A percentile compares a stretch with the other conserved stretches of the same genome.
These are phyloP conservation scores for Fusarium brachygibbosum DNA, from an alignment of 2,329 filamentous ascomycete genomes.

Conservation along the genomic window DNA sequence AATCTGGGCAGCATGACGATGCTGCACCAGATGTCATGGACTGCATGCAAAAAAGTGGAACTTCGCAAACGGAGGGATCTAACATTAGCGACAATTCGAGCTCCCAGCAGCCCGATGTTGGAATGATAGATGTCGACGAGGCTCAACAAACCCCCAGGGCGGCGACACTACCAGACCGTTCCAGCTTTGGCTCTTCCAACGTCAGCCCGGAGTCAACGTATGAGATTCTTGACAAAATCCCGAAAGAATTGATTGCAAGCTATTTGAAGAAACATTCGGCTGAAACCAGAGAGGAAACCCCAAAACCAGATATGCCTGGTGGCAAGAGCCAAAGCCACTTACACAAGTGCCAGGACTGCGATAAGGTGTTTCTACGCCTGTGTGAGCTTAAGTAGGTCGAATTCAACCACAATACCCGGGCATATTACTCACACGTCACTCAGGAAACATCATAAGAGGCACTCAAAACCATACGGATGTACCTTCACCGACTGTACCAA, in stretches of 20 bases:
- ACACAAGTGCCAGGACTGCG: constrained; percentile 57
- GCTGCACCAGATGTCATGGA: constrained; percentile 19
- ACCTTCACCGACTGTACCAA: constrained; percentile 79
- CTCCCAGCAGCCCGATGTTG: constrained; percentile 34
- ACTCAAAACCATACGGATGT: constrained; percentile 85
- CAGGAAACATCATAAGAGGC: constrained; percentile 88
- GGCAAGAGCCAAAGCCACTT: constrained; percentile 32
- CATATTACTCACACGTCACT: constrained; percentile 25
- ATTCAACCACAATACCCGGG: background rate
- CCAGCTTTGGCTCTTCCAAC: background rate
- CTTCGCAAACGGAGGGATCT: background rate
- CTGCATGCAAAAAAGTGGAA: constrained; percentile 9
- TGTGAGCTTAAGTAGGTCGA: constrained; percentile 70
- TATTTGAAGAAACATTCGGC: constrained; percentile 45
- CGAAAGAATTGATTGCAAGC: constrained; percentile 52
- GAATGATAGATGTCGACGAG: constrained; percentile 36
- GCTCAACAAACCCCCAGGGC: constrained; percentile 16
- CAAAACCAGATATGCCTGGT: constrained; percentile 20
- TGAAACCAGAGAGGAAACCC: constrained; percentile 20
- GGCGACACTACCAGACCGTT: background rate
- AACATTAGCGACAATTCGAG: background rate
- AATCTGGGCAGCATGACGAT: constrained; percentile 7
- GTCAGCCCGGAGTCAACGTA: constrained; percentile 34
- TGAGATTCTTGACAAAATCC: constrained; percentile 48
- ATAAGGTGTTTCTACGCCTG: constrained; percentile 62